Evolutionary conservation across 345 rosid genomes (phyloP).

Genomic region (Citrus sinensis): DNA sequence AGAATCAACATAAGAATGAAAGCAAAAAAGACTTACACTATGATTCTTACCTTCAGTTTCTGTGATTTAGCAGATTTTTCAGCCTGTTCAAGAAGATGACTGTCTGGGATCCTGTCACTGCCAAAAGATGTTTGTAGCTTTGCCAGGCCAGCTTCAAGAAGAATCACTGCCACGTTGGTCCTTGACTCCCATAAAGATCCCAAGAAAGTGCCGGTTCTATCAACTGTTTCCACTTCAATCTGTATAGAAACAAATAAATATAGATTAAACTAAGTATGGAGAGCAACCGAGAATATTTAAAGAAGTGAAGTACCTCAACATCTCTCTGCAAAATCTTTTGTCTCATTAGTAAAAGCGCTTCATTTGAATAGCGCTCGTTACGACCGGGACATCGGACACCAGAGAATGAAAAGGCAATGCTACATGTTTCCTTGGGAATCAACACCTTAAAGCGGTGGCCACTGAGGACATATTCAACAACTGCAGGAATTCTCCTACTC

Average conservation of each 20-base stretch:
- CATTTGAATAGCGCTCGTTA: slow-evolving; percentile 85
- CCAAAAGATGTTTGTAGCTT: slow-evolving; percentile 85
- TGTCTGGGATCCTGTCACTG: slow-evolving; percentile 73
- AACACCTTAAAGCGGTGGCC: slow-evolving; percentile 96
- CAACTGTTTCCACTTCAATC: slow-evolving; percentile 94
- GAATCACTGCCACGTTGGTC: slow-evolving; percentile 64
- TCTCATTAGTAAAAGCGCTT: slow-evolving; percentile 92
- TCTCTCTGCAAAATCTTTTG: slow-evolving; percentile 95
- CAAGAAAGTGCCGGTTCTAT: slow-evolving; percentile 94
- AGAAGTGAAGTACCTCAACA: slow-evolving; percentile 60
- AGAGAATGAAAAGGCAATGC: slow-evolving; percentile 95
- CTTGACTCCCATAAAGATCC: slow-evolving; percentile 92
- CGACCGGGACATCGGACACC: slow-evolving; percentile 99
- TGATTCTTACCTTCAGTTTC: slow-evolving; percentile 71
- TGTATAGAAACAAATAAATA: slow-evolving; percentile 21
- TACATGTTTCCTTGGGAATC: slow-evolving; percentile 92
- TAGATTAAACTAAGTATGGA: not conserved
- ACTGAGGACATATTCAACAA: slow-evolving; percentile 94
- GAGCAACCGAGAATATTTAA: not conserved
- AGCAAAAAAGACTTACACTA: not conserved
- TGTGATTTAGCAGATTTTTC: slow-evolving; percentile 82
- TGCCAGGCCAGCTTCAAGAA: slow-evolving; percentile 95
- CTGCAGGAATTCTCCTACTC: slow-evolving; percentile 69
- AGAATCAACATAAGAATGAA: not conserved
- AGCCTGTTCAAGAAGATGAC: slow-evolving; percentile 81